Evolutionary conservation across 371 early-diverging fungal species (phyloP), one percentile per base, ranked within the genome.

Genomic region (Mortierella polycephala): DNA sequence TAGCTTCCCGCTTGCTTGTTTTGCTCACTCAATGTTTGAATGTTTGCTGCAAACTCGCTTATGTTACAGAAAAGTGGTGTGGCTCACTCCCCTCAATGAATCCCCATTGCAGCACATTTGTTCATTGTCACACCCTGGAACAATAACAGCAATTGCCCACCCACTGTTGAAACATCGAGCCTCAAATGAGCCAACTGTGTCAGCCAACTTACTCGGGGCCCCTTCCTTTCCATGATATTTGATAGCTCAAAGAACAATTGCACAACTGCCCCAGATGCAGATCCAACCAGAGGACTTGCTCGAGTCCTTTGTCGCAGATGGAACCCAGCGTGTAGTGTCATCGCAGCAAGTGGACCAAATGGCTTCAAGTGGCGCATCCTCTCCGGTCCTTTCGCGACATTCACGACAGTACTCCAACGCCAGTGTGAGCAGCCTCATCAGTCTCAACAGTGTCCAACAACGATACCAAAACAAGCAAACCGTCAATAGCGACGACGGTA

Each of bases 201-300:
- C 30, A 30, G 30, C 4, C 30, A 30, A 30, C 30, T 30, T 30
- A 30, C 30, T 30, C 30, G 30, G 30, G 30, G 4, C 30, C 30
- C 30, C 30, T 30, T 30, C 30, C 1, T 30, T 30, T 30, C 30
- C 30, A 30, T 30, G 30, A 30, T 30, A 30, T 30, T 45, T 42
- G 40, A 58, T 67, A 79, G 79, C 79, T 11, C 79, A 79, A 51
- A 61, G 62, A 41, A 79, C 73, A 2, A 79, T 79, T 37, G 79
- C 79, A 13, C 79, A 79, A n/a, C 65, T 79, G 56, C 79, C 79
- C 6, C 69, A 69, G 44, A 79, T 79, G 79, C 66, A 72, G 79
- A 69, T 79, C 42, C 73, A 73, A 49, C 79, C 79, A n/a, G 66
- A 73, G 52, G 79, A 79, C 44, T 53, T 79, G 21, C 73, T 79